A percentile compares a stretch with the other conserved stretches of the same genome.
Conservation (phyloP, 176 grass and related monocot genomes). For the Bonia amplexicaulis region DNA sequence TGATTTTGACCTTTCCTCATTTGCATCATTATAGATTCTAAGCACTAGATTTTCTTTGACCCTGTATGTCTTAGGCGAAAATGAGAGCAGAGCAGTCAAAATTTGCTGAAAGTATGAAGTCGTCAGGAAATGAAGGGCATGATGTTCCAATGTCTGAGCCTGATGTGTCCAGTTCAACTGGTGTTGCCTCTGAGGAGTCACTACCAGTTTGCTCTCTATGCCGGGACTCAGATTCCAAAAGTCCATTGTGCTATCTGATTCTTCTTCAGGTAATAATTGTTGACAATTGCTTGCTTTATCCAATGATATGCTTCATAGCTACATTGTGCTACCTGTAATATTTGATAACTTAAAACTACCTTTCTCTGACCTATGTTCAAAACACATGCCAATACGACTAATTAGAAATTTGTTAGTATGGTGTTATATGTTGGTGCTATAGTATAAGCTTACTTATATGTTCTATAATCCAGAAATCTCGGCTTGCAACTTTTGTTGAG, state of each 20-base stretch:
- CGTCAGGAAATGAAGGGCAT: conserved; percentile 37
- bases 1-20: background rate
- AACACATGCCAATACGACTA: background rate
- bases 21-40: background rate
- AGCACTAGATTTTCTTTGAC: conserved; percentile 15
- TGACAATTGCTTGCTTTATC: conserved; percentile 22
- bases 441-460: conserved; percentile 16
- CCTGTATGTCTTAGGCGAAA: conserved; percentile 61
- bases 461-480: conserved; percentile 73
- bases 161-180: conserved; percentile 46
- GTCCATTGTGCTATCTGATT: conserved; percentile 92
- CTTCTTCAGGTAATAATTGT: conserved; percentile 86
- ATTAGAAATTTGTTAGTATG: background rate
- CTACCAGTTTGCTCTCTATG: conserved; percentile 81
- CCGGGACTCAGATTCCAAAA: conserved; percentile 79
- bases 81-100: conserved; percentile 95
- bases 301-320: conserved; percentile 26
- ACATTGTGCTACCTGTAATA: conserved; percentile 24
- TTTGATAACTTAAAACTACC: conserved; percentile 17
- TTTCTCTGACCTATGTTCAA: background rate
- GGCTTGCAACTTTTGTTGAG: conserved; percentile 86
- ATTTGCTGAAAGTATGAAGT: conserved; percentile 74
- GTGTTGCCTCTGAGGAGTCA: conserved; percentile 46
- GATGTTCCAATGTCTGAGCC: conserved; percentile 48
- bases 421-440: conserved; percentile 16